Evolutionary conservation across 345 rosid genomes (phyloP).

Genomic region (Laguncularia racemosa): DNA sequence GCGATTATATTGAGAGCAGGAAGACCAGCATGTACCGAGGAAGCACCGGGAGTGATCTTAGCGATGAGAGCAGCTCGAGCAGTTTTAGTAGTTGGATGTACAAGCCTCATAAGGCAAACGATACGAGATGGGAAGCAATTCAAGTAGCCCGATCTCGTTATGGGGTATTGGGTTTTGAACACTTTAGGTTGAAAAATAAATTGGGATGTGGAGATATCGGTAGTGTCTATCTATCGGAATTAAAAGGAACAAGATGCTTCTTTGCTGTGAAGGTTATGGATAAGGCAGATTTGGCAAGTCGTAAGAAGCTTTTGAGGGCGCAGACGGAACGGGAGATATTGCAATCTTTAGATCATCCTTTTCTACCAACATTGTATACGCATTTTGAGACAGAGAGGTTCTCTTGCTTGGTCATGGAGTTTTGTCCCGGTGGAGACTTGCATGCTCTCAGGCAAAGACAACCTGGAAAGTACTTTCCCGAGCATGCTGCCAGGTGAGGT

Average conservation of each 20-base stretch:
- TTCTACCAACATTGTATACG: slow-evolving; percentile 73
- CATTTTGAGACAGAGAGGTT: slow-evolving; percentile 80
- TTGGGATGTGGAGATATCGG: slow-evolving; percentile 92
- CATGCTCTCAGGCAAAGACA: slow-evolving; percentile 77
- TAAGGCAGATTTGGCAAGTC: slow-evolving; percentile 53
- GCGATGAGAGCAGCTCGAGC: slow-evolving; percentile 91
- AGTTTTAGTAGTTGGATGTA: slow-evolving; percentile 49
- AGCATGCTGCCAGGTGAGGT: slow-evolving; percentile 79
- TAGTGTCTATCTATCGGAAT: slow-evolving; percentile 68
- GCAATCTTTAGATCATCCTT: slow-evolving; percentile 85
- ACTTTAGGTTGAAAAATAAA: slow-evolving; percentile 49
- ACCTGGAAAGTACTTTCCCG: slow-evolving; percentile 79
- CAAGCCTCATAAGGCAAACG: slow-evolving; percentile 90
- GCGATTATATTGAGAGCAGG: slow-evolving; percentile 47
- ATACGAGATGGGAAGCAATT: slow-evolving; percentile 81
- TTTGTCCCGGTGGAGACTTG: slow-evolving; percentile 95
- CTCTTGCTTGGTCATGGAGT: slow-evolving; percentile 93
- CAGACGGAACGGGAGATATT: slow-evolving; percentile 88
- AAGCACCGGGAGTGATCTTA: slow-evolving; percentile 78
- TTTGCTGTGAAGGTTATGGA: slow-evolving; percentile 89
- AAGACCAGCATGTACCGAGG: slow-evolving; percentile 59
- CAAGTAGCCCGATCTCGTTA: slow-evolving; percentile 44
- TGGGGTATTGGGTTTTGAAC: slow-evolving; percentile 46
- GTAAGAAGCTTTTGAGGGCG: slow-evolving; percentile 89
- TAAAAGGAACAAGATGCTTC: slow-evolving; percentile 54